These are phyloP conservation scores for Geranium incanum DNA, from an alignment of 441 rosid species.

Conservation along the genomic window DNA sequence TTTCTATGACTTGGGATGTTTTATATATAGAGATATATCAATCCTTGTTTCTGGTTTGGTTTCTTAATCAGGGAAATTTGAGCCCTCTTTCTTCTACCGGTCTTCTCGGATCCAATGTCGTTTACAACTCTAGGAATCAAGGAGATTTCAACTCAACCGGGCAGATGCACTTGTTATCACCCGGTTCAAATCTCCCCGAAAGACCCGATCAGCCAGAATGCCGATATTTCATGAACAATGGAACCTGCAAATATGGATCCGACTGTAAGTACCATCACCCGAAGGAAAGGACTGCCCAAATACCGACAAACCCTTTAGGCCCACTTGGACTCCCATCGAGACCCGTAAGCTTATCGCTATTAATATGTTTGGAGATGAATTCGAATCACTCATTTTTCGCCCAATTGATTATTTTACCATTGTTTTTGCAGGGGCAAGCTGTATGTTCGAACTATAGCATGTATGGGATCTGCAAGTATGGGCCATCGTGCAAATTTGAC, in stretches of 20 bases:
- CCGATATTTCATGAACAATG: constrained; percentile 76
- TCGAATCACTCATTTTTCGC: too few species aligned
- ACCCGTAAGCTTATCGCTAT: constrained; percentile 45
- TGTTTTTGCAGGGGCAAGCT: constrained; percentile 37
- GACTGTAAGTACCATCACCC: constrained; percentile 84
- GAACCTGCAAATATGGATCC: constrained; percentile 72
- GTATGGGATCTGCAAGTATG: not conserved
- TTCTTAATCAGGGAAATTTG: constrained; percentile 34
- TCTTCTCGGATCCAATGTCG: constrained; percentile 30
- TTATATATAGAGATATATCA: too few species aligned
- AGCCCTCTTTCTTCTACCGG: constrained; percentile 30
- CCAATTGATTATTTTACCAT: not conserved
- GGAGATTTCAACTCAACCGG: constrained; percentile 31
- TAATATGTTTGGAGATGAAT: too few species aligned
- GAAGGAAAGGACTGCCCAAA: constrained; percentile 51
- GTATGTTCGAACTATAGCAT: not conserved
- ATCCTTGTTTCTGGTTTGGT: not conserved
- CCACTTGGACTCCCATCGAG: constrained; percentile 52
- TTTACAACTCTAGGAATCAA: constrained; percentile 22
- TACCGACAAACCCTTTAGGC: constrained; percentile 30
- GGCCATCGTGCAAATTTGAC: not conserved
- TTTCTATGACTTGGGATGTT: too few species aligned
- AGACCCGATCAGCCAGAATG: constrained; percentile 25
- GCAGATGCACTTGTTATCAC: constrained; percentile 26
- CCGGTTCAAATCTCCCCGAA: constrained; percentile 9